Conservation (phyloP, 306 rosid genomes). For the Quercus cerris region DNA sequence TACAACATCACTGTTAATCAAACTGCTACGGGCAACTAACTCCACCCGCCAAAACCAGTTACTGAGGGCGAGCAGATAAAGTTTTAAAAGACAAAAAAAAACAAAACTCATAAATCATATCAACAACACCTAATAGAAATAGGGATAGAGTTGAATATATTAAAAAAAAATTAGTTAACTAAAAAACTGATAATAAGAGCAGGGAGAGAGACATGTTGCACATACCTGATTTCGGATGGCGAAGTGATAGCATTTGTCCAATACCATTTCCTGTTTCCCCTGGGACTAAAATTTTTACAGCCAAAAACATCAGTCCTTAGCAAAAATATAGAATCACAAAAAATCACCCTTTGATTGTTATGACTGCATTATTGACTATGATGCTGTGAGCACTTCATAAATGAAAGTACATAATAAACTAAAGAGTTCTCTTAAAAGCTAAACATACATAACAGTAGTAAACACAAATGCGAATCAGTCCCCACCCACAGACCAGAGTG, state of each 20-base stretch:
- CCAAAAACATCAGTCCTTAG: neutral
- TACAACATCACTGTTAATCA: too few species aligned
- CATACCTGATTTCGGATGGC: slow-evolving; percentile 83
- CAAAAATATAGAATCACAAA: neutral
- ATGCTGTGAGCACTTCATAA: neutral
- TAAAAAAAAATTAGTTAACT: too few species aligned
- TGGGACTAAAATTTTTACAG: slow-evolving; percentile 40
- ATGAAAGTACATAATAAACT: neutral
- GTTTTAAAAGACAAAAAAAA: too few species aligned
- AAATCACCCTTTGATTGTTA: neutral
- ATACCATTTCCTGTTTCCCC: slow-evolving; percentile 42
- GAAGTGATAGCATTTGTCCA: slow-evolving; percentile 55
- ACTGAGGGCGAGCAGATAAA: neutral
- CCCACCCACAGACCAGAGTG: neutral
- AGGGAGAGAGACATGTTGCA: neutral
- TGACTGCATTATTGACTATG: neutral
- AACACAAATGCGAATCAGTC: neutral
- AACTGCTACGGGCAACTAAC: too few species aligned
- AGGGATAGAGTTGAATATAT: neutral
- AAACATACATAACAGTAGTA: neutral
- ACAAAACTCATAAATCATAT: too few species aligned
- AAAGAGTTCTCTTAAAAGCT: neutral
- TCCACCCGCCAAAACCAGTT: too few species aligned
- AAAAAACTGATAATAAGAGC: too few species aligned
- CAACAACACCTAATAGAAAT: too few species aligned